phyloP scores from a whole-genome alignment of 805 yeast genomes.

The Wickerhamomyces hampshirensis region DNA sequence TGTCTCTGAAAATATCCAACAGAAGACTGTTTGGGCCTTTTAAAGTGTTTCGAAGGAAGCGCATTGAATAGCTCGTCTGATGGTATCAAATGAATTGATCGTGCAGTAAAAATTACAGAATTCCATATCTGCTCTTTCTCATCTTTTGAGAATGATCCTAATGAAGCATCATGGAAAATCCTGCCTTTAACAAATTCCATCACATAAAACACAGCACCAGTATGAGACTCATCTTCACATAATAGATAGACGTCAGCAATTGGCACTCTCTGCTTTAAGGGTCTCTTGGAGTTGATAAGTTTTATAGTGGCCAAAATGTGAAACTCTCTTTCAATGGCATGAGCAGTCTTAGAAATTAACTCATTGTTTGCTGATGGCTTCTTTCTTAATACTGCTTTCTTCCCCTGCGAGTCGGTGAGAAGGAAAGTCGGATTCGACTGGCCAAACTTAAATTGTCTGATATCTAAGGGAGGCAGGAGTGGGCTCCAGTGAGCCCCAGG shows the following conservation, averaged over 20 bases:
- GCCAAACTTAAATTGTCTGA: slow-evolving; percentile 55
- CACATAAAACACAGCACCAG: slow-evolving; percentile 53
- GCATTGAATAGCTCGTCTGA: slow-evolving; percentile 34
- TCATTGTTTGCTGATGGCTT: slow-evolving; percentile 49
- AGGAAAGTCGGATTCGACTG: slow-evolving; percentile 63
- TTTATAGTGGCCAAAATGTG: slow-evolving; percentile 39
- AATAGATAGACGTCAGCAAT: slow-evolving; percentile 48
- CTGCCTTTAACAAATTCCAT: slow-evolving; percentile 58
- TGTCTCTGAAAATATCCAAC: slow-evolving; percentile 48
- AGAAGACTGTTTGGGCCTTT: slow-evolving; percentile 15
- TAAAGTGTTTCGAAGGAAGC: slow-evolving; percentile 42
- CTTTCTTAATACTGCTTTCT: slow-evolving; percentile 45
- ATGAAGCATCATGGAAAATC: slow-evolving; percentile 48
- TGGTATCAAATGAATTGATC: slow-evolving; percentile 46
- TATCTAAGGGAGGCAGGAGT: slow-evolving; percentile 25
- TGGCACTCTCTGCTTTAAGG: slow-evolving; percentile 34
- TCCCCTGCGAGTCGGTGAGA: slow-evolving; percentile 34
- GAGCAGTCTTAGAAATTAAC: slow-evolving; percentile 52
- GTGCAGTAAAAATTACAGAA: slow-evolving; percentile 42
- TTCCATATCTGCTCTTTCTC: slow-evolving; percentile 37
- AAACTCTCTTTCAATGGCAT: slow-evolving; percentile 59
- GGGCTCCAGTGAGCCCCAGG: slow-evolving; percentile 19
- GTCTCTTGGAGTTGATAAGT: slow-evolving; percentile 18
- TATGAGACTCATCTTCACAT: slow-evolving; percentile 50
- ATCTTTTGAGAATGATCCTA: slow-evolving; percentile 28